Evolutionary conservation across 1,139 yeast species (phyloP).

Genomic region (Blastobotrys buckinghamii): DNA sequence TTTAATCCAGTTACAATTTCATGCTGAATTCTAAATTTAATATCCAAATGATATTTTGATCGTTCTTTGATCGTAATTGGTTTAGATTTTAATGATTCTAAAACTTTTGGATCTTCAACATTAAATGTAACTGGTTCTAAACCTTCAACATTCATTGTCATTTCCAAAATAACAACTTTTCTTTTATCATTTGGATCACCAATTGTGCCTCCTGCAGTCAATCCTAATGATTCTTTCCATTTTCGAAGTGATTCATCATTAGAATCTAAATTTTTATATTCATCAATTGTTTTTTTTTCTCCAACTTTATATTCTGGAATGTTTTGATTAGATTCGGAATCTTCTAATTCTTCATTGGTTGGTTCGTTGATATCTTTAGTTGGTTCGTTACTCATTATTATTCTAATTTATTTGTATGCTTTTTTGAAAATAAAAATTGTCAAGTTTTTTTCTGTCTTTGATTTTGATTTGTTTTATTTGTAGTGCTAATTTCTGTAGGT

Average conservation of each 20-base stretch:
- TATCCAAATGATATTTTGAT: constrained; percentile 63
- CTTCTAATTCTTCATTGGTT: background rate
- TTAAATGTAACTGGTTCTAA: constrained; percentile 44
- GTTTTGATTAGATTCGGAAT: background rate
- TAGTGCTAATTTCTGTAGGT: too few species aligned
- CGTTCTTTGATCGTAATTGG: constrained; percentile 74
- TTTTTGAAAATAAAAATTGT: background rate
- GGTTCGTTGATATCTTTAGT: background rate
- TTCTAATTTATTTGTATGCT: background rate
- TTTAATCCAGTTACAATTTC: constrained; percentile 88
- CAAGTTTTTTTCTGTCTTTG: background rate
- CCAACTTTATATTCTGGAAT: constrained; percentile 54
- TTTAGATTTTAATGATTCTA: constrained; percentile 43
- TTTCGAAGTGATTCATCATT: constrained; percentile 86
- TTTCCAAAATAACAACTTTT: constrained; percentile 71
- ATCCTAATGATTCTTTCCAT: constrained; percentile 90
- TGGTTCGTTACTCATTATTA: constrained; percentile 6
- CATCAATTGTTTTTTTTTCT: constrained; percentile 80
- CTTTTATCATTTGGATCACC: constrained; percentile 62
- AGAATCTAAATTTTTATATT: constrained; percentile 74
- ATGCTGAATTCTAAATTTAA: constrained; percentile 81
- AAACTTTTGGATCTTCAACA: constrained; percentile 43
- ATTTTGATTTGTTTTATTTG: background rate
- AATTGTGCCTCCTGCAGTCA: constrained; percentile 40
- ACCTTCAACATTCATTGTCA: constrained; percentile 64